These are phyloP conservation scores for Gaultheria prostrata DNA, from an alignment of 148 eudicot species.

Conservation along the genomic window DNA sequence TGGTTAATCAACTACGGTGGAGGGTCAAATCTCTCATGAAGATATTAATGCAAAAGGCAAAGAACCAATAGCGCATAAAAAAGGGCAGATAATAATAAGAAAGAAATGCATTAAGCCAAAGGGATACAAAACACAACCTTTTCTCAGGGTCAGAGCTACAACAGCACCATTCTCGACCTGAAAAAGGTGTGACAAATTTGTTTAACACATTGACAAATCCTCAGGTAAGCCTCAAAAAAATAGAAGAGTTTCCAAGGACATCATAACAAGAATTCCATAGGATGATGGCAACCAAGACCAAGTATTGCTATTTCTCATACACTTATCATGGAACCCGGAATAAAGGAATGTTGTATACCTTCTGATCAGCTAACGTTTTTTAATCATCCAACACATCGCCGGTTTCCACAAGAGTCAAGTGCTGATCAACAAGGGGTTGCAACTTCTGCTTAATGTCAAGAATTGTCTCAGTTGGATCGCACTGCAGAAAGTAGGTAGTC, in stretches of 20 bases:
- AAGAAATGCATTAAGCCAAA: not conserved
- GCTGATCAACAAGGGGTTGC: constrained; percentile 72
- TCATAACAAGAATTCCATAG: not conserved
- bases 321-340: not conserved
- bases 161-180: constrained; percentile 99
- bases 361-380: constrained; percentile 88
- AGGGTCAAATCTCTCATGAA: not conserved
- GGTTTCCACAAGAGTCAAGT: constrained; percentile 54
- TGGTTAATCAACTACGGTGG: constrained; percentile 25
- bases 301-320: not conserved
- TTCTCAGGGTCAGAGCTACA: constrained; percentile 88
- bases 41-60: not conserved
- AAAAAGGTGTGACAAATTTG: constrained; percentile 16
- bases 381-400: constrained; percentile 76
- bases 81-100: not conserved
- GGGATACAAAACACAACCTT: constrained; percentile 46
- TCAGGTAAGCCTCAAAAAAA: not conserved
- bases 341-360: constrained; percentile 38
- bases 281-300: not conserved
- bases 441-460: constrained; percentile 78
- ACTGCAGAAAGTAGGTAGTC: constrained; percentile 89
- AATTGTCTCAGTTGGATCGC: constrained; percentile 78
- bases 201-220: not conserved
- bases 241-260: not conserved
- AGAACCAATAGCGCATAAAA: not conserved